Conservation (phyloP, 1,284 basidiomycete genomes). For the Coriolopsis trogii region DNA sequence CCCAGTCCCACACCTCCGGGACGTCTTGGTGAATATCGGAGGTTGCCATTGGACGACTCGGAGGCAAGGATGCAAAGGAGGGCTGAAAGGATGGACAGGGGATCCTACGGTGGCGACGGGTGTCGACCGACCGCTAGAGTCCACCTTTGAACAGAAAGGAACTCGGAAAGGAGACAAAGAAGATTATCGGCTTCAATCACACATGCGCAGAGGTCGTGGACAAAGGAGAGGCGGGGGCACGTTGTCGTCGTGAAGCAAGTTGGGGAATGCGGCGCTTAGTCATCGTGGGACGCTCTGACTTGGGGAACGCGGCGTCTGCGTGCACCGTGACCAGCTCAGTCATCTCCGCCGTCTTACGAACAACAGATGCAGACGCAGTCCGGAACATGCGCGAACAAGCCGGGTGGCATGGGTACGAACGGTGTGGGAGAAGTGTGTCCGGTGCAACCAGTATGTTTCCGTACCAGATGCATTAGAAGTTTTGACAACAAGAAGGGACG, state of each 20-base stretch:
- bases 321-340: too few relatives aligned
- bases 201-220: conserved; percentile 26
- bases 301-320: too few relatives aligned
- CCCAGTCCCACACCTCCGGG: conserved; percentile 26
- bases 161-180: conserved; percentile 20
- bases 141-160: conserved; percentile 14
- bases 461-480: too few relatives aligned
- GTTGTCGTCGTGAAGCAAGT: conserved; percentile 27
- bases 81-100: conserved; percentile 13
- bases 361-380: background rate
- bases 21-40: conserved; percentile 7
- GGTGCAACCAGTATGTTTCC: too few relatives aligned
- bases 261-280: conserved; percentile 24
- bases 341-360: background rate
- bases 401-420: too few relatives aligned
- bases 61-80: conserved; percentile 1
- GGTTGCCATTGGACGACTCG: conserved; percentile 6
- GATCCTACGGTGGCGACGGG: conserved; percentile 7
- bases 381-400: background rate
- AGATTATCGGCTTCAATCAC: conserved; percentile 27
- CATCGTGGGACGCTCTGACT: conserved; percentile 1
- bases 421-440: too few relatives aligned
- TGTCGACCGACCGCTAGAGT: conserved; percentile 7
- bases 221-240: conserved; percentile 22
- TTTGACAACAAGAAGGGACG: too few relatives aligned